Evolutionary conservation across 768 basidiomycete species (phyloP).

Genomic region (Xanthoconium stramineum): DNA sequence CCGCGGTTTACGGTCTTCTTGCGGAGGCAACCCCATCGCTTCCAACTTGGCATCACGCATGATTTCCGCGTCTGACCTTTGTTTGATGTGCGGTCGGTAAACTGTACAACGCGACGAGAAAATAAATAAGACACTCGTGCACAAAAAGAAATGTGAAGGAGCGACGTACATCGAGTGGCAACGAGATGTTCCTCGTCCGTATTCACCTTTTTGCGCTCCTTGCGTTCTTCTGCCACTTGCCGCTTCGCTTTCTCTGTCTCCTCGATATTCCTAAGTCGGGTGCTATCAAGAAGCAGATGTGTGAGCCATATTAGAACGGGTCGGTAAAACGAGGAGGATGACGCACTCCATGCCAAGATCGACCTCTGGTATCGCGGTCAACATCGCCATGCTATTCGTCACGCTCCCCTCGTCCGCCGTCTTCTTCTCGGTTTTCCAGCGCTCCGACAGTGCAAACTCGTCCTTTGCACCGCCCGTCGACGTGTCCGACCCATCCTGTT

Average conservation of each 20-base stretch:
- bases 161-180: constrained; percentile 76
- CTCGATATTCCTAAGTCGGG: constrained; percentile 91
- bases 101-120: constrained; percentile 42
- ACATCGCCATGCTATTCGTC: constrained; percentile 90
- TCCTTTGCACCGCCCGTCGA: constrained; percentile 57
- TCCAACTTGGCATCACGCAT: constrained; percentile 84
- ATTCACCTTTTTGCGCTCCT: constrained; percentile 50
- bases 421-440: constrained; percentile 57
- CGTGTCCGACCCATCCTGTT: constrained; percentile 45
- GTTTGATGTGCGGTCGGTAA: constrained; percentile 77
- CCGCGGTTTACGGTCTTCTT: constrained; percentile 37
- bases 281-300: constrained; percentile 38
- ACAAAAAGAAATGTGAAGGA: neutral
- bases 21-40: constrained; percentile 71
- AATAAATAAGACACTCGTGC: neutral
- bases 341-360: constrained; percentile 98
- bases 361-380: constrained; percentile 97
- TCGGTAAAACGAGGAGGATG: too few relatives aligned
- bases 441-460: constrained; percentile 69
- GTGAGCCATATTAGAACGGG: too few relatives aligned
- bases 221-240: constrained; percentile 69
- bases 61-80: constrained; percentile 86
- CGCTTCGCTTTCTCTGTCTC: constrained; percentile 97
- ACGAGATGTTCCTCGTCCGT: constrained; percentile 82
- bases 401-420: constrained; percentile 85